Percentiles rank a stretch among this genome's conserved stretches.
phyloP scores from a whole-genome alignment of 345 rosid species.

The Raphanus raphanistrum region DNA sequence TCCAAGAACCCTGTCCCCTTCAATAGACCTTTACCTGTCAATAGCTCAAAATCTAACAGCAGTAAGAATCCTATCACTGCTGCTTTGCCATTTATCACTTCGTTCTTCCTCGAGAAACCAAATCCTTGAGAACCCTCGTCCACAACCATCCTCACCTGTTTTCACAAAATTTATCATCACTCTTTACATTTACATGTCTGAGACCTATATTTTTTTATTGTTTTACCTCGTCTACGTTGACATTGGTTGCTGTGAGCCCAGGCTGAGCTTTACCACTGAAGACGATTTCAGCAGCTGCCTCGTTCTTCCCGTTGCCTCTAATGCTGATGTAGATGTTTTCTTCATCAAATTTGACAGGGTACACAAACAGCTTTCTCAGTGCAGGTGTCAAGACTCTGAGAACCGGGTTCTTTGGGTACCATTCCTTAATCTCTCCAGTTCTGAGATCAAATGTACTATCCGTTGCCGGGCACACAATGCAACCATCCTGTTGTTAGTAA shows the following conservation, averaged over 20 bases:
- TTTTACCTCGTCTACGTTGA: slow-evolving; percentile 86
- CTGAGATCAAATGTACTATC: slow-evolving; percentile 83
- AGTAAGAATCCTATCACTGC: slow-evolving; percentile 85
- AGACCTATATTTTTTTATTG: not conserved
- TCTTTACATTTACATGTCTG: not conserved
- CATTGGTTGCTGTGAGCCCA: slow-evolving; percentile 77
- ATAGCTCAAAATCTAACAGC: slow-evolving; percentile 84
- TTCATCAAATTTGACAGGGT: slow-evolving; percentile 72
- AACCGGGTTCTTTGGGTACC: slow-evolving; percentile 95
- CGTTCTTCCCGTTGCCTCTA: slow-evolving; percentile 46
- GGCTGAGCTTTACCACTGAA: slow-evolving; percentile 96
- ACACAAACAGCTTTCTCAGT: slow-evolving; percentile 61
- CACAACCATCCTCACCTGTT: slow-evolving; percentile 86
- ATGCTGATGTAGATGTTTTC: slow-evolving; percentile 75
- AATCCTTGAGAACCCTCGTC: slow-evolving; percentile 72
- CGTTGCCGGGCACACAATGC: slow-evolving; percentile 88
- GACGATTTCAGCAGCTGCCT: slow-evolving; percentile 82
- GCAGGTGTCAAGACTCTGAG: slow-evolving; percentile 85
- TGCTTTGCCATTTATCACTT: slow-evolving; percentile 88
- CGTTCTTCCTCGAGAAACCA: slow-evolving; percentile 77
- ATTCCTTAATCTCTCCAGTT: slow-evolving; percentile 72
- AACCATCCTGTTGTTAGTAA: slow-evolving; percentile 61
- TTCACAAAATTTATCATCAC: slow-evolving; percentile 21
- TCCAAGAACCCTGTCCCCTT: slow-evolving; percentile 94
- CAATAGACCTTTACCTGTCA: slow-evolving; percentile 91